Conservation (phyloP, 106 monocot genomes). For the Narthecium ossifragum region DNA sequence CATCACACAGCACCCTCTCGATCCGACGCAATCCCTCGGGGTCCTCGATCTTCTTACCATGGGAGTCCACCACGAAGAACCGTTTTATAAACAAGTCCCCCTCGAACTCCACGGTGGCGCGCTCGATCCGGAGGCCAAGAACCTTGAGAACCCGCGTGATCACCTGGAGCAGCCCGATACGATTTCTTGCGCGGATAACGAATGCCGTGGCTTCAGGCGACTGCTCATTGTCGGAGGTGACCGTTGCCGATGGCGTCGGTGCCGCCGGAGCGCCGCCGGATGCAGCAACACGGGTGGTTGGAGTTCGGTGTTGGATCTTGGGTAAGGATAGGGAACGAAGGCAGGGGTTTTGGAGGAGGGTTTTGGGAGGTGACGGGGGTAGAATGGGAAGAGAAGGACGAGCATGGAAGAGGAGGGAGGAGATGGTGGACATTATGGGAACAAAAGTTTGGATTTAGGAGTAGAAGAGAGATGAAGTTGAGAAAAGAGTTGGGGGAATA, state of each 20-base stretch:
- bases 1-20: constrained; percentile 9
- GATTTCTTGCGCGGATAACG: constrained; percentile 26
- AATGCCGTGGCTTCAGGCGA: constrained; percentile 21
- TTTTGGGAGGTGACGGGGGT: not conserved
- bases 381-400: constrained; percentile 2
- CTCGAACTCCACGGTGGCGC: constrained; percentile 24
- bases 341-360: not conserved
- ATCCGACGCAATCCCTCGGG: constrained; percentile 16
- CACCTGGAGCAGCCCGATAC: constrained; percentile 24
- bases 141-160: constrained; percentile 20
- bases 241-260: not conserved
- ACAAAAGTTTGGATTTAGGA: not conserved
- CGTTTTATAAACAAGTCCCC: constrained; percentile 20
- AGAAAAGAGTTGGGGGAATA: too few relatives aligned
- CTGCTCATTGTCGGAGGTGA: constrained; percentile 12
- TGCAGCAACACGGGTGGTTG: not conserved
- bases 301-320: too few relatives aligned
- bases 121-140: constrained; percentile 29
- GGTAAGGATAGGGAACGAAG: not conserved
- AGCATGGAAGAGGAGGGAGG: constrained; percentile 8
- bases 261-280: not conserved
- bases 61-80: constrained; percentile 30
- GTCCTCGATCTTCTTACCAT: constrained; percentile 23
- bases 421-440: constrained; percentile 21
- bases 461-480: too few relatives aligned